Base-by-base conservation (phyloP, 108 stramenopile species). In the Cyclotella choctawhatcheeana region DNA sequence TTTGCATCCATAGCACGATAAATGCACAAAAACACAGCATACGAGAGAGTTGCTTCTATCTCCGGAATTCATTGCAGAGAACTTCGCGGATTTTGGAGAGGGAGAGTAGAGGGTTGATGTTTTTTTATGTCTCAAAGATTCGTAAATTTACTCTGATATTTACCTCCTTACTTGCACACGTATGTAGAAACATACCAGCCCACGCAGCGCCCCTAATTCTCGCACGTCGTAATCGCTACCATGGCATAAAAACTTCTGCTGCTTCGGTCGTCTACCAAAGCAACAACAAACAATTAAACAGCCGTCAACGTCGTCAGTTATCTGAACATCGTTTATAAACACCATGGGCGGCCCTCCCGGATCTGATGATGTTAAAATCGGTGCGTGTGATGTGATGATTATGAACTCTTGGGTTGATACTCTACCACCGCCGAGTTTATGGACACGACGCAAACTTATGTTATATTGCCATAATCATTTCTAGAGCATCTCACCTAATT, bases 301-400 rank as follows among this genome's bases (percentile, higher is more conserved):
- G 71, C 79, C 73, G 79, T 69, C 60, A 72, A 63, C 79, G 79
- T 84, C 56, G 74, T 84, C 76, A 67, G 56, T 63, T 76, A 69
- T 71, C 64, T 76, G 87, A 77, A 84, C 95, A 96, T 96, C 95
- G 90, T 88, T 85, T 96, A 69, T 96, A 96, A 96, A 96, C 89
- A 96, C 87, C 94, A 96, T 96, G 95, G 95, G 95, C 91, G 90
- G 90, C 88, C 95, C 95, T 84, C 91, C 95, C 21, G 67, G 64
- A 67, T 82, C 82, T 68, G 93, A 94, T 87, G 95, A 96, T 67
- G 95, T 96, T 51, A 96, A 96, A 76, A 96, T 96, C 74, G 88
- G 87, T 88, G 62, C 30, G 87, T 86, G 7, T 5, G 29, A 29
- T 17, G 24, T 58, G 56, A 58, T 6, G 14, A 25, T 43, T 4